These are phyloP conservation scores for Gremmenia infestans DNA, from an alignment of 2,329 filamentous ascomycete species.

Conservation along the genomic window DNA sequence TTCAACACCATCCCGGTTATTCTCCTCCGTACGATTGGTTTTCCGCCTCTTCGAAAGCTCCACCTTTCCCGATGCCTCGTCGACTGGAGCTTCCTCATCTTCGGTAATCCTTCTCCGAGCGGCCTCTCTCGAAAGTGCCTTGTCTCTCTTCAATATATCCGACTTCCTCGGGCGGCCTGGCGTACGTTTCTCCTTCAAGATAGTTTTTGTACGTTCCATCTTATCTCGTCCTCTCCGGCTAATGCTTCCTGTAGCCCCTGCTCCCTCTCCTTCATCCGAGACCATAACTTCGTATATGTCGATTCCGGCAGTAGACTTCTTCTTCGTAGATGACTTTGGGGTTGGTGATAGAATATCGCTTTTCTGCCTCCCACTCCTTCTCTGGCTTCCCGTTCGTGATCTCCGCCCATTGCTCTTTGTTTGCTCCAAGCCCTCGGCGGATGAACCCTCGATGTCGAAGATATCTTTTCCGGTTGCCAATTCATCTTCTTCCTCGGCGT, in stretches of 20 bases:
- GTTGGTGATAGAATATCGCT: conserved; percentile 6
- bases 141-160: conserved; percentile 17
- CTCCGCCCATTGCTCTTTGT: background rate
- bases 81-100: background rate
- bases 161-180: conserved; percentile 18
- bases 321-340: conserved; percentile 1
- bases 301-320: background rate
- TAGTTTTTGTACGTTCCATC: conserved; percentile 3
- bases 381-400: background rate
- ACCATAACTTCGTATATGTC: conserved; percentile 3
- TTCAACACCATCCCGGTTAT: background rate
- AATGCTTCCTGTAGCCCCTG: conserved; percentile 1
- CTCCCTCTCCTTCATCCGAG: conserved; percentile 6
- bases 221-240: conserved; percentile 3
- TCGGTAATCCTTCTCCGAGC: conserved; percentile 14
- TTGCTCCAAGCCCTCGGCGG: conserved; percentile 3
- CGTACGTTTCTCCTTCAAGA: conserved; percentile 6
- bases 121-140: conserved; percentile 15
- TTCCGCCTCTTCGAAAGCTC: conserved; percentile 3
- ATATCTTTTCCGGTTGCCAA: conserved; percentile 9
- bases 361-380: background rate
- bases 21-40: background rate
- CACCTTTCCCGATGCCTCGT: background rate
- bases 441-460: conserved; percentile 8
- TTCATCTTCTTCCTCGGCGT: conserved; percentile 4